These are phyloP conservation scores for Fusarium torreyae DNA, from an alignment of 2,329 filamentous ascomycete genomes.

Conservation along the genomic window DNA sequence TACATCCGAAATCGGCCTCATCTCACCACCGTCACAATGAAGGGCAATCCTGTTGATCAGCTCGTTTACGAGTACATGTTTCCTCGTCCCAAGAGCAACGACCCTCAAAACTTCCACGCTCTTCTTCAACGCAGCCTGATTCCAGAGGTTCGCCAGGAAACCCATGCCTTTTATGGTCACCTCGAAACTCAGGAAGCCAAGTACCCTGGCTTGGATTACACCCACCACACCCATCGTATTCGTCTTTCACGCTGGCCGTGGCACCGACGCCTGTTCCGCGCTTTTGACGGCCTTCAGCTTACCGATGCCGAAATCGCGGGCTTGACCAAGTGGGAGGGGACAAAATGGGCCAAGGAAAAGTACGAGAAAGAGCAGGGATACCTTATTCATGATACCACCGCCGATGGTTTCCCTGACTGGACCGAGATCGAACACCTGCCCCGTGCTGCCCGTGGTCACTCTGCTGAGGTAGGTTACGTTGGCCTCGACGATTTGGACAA, in stretches of 20 bases:
- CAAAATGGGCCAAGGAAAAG: constrained; percentile 85
- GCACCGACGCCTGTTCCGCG: constrained; percentile 82
- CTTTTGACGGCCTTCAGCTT: constrained; percentile 78
- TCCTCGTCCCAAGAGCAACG: constrained; percentile 75
- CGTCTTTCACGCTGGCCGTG: constrained; percentile 84
- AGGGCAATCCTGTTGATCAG: constrained; percentile 77
- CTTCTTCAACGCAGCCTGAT: constrained; percentile 81
- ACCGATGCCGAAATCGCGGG: constrained; percentile 79
- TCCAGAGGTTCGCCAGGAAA: constrained; percentile 84
- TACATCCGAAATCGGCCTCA: constrained; percentile 7
- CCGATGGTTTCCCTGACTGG: constrained; percentile 77
- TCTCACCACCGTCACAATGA: constrained; percentile 68
- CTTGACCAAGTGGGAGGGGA: constrained; percentile 87
- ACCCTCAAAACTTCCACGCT: constrained; percentile 79
- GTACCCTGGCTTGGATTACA: constrained; percentile 87
- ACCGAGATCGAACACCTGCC: constrained; percentile 49
- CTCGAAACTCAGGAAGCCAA: constrained; percentile 85
- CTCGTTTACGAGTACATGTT: constrained; percentile 83
- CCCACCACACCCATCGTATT: constrained; percentile 78
- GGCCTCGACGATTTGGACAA: constrained; percentile 50
- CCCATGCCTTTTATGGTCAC: constrained; percentile 83
- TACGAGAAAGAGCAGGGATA: constrained; percentile 83
- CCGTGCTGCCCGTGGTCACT: constrained; percentile 29
- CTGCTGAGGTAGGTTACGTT: constrained; percentile 34
- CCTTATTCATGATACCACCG: constrained; percentile 78